phyloP scores from a whole-genome alignment of 257 asterid species.

The Misopates orontium region DNA sequence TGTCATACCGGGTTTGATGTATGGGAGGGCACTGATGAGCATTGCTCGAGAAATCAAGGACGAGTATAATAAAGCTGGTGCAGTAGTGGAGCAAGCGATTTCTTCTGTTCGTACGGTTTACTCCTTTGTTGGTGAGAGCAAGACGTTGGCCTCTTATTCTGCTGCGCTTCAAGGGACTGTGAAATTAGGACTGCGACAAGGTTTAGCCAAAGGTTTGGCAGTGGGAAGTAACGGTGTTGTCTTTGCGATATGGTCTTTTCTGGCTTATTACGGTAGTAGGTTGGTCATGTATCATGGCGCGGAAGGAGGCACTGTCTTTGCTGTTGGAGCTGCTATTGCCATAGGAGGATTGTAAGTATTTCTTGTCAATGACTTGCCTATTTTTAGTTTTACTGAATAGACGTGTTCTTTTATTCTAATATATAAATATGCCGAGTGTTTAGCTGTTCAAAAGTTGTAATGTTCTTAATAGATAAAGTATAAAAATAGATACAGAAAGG shows the following conservation, averaged over 20 bases:
- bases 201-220: constrained; percentile 87
- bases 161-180: constrained; percentile 73
- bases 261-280: constrained; percentile 82
- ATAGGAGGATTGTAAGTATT: constrained; percentile 86
- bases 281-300: constrained; percentile 81
- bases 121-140: constrained; percentile 78
- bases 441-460: too few species aligned
- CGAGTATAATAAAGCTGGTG: constrained; percentile 68
- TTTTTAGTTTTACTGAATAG: too few species aligned
- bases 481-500: too few species aligned
- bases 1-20: constrained; percentile 82
- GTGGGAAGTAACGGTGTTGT: constrained; percentile 80
- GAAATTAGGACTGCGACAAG: constrained; percentile 69
- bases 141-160: constrained; percentile 51
- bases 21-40: constrained; percentile 70
- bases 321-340: constrained; percentile 77
- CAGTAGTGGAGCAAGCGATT: constrained; percentile 72
- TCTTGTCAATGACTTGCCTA: background rate
- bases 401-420: too few species aligned
- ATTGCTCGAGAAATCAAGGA: constrained; percentile 60
- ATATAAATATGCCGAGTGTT: too few species aligned
- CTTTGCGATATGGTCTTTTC: constrained; percentile 82
- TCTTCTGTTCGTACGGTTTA: constrained; percentile 85
- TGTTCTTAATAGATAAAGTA: too few species aligned
- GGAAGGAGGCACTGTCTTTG: constrained; percentile 83